Conservation (phyloP, 2,329 filamentous ascomycete genomes). For the Graphium sp. region DNA sequence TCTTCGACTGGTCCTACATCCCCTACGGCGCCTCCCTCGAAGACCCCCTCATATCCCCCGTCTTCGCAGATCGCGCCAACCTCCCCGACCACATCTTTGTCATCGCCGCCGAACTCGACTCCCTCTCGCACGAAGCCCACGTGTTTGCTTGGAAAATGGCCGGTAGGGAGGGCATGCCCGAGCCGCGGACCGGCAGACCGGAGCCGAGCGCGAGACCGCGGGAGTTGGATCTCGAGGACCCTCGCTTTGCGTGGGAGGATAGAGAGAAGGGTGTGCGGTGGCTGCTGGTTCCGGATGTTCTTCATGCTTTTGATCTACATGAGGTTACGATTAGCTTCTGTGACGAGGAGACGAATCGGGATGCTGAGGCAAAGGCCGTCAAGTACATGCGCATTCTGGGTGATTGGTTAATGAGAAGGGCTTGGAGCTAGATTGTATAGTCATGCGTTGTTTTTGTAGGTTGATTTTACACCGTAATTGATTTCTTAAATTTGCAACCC, state of each 20-base stretch:
- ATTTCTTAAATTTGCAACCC: too few relatives aligned
- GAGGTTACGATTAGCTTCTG: constrained; percentile 11
- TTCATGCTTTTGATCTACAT: constrained; percentile 21
- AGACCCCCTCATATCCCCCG: constrained; percentile 16
- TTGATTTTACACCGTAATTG: too few relatives aligned
- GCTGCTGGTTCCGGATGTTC: constrained; percentile 22
- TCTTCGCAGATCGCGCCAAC: constrained; percentile 12
- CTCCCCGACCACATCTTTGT: constrained; percentile 18
- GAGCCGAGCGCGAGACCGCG: constrained; percentile 5
- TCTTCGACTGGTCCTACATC: constrained; percentile 18
- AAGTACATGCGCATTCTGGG: constrained; percentile 13
- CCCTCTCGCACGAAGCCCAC: constrained; percentile 10
- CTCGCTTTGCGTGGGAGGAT: constrained; percentile 18
- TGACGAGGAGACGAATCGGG: constrained; percentile 12
- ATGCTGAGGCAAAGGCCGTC: constrained; percentile 13
- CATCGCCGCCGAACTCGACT: constrained; percentile 19
- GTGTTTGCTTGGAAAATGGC: constrained; percentile 8
- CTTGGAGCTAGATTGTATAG: constrained; percentile 13
- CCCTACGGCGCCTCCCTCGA: constrained; percentile 12
- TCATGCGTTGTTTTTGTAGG: too few relatives aligned
- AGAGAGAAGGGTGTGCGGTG: constrained; percentile 14
- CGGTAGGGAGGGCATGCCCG: constrained; percentile 5
- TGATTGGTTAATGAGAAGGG: constrained; percentile 13
- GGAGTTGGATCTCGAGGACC: constrained; percentile 12
- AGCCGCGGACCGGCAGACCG: constrained; percentile 4